Conservation (phyloP, 2,329 filamentous ascomycete genomes). For the Orbilia quercus region DNA sequence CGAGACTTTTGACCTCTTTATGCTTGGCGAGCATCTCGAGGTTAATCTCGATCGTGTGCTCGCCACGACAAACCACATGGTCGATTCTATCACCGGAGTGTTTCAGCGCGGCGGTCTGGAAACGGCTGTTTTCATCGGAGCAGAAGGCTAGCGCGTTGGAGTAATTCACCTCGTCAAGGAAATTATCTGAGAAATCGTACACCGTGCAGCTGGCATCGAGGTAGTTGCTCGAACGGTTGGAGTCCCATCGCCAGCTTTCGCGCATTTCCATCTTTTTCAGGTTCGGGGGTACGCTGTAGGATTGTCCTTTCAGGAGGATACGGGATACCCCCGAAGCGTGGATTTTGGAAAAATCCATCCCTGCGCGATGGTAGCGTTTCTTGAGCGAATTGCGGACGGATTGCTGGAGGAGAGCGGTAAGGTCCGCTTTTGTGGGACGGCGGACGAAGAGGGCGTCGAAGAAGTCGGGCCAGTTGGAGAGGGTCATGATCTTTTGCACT, state of each 20-base stretch:
- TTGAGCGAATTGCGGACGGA: conserved; percentile 45
- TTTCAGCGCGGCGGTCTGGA: conserved; percentile 21
- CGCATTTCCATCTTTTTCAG: conserved; percentile 50
- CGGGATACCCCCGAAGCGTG: conserved; percentile 44
- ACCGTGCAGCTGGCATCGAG: conserved; percentile 46
- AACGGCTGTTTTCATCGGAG: conserved; percentile 24
- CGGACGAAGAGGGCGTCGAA: conserved; percentile 50
- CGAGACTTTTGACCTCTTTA: conserved; percentile 34
- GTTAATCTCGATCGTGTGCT: conserved; percentile 46
- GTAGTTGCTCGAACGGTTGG: not conserved
- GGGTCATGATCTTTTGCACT: conserved; percentile 50
- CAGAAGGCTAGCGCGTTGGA: conserved; percentile 27
- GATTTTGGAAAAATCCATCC: conserved; percentile 49
- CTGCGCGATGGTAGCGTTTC: conserved; percentile 39
- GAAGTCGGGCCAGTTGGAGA: conserved; percentile 35
- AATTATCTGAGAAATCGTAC: conserved; percentile 17
- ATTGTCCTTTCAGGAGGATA: conserved; percentile 43
- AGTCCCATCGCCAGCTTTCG: conserved; percentile 48
- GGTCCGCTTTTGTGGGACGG: conserved; percentile 9
- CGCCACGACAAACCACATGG: not conserved
- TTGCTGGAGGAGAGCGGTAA: conserved; percentile 40
- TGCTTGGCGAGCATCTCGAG: conserved; percentile 11
- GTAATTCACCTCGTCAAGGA: conserved; percentile 39
- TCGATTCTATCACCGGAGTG: conserved; percentile 50
- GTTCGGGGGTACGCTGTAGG: conserved; percentile 36